Base-by-base conservation (phyloP, 495 filamentous ascomycete species). In the Hypoxylon intermedium region DNA sequence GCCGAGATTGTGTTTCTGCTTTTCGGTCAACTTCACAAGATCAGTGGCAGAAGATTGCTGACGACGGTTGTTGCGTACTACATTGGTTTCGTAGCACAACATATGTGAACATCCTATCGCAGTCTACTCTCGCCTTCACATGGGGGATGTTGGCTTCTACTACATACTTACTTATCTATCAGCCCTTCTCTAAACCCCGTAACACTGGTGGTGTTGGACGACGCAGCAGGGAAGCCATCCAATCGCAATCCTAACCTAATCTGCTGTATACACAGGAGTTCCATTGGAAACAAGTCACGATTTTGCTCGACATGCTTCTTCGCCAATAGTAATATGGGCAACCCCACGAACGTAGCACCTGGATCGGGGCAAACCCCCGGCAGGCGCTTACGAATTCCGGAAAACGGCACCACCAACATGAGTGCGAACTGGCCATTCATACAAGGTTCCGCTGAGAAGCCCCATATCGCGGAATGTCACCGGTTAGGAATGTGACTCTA, bases 351-450 rank as follows among this genome's bases (percentile, higher is more conserved):
- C 24, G 56, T 46, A 55, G 46, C 33, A 51, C 49, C n/a, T 44
- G 41, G 28, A 52, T 56, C 36, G 31, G 55, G 44, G 42, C 41
- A 49, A 40, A 53, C 15, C 55, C 41, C 62, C 45, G 55, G 43
- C 28, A 18, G 28, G 40, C 26, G 62, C 55, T 65, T 65, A 65
- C 62, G 62, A 57, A 56, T 65, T 19, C 46, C 51, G 31, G 40
- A 47, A 18, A 9, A 21, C 51, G 40, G 34, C 31, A 55, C 54
- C 51, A 51, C 42, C 23, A 26, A 18, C 9, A 50, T 37, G 13
- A 42, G 40, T 48, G 46, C 43, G 61, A 58, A 55, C 31, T 28
- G 61, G 28, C 55, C 54, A 65, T 51, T 55, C 38, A 65, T 42
- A 38, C 47, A 41, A 34, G 26, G 60, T 57, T 48, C 34, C 36